Evolutionary conservation across 2,329 filamentous ascomycete genomes (phyloP), one percentile per base, ranked within the genome.

Genomic region (Aspergillus eucalypticola): DNA sequence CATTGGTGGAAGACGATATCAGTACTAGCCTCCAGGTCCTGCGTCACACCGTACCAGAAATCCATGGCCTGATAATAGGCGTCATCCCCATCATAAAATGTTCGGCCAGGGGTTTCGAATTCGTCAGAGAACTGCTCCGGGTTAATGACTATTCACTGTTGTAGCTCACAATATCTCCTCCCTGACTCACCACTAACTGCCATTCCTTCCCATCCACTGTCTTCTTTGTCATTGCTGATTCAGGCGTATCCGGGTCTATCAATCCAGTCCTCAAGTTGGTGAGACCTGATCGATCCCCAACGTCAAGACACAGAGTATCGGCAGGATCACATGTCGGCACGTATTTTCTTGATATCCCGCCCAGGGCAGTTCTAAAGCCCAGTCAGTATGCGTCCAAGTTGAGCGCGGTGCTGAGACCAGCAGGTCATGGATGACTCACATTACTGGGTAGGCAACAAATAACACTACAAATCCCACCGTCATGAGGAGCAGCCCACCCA

Each of bases 31-130:
- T 89, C 86, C 59, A 90, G 75, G 80, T 90, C 88, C 73, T 84
- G 79, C 1, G 88, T 90, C 57, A 88, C 88, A 69, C 88, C 88
- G 69, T 90, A 90, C 88, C 88, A 90, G 50, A 90, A 78, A 71
- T 90, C 87, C 38, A 89, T 82, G 23, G 82, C 88, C 70, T 88
- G 83, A 68, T 87, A 90, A 69, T 82, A 91, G 0, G 88, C 83
- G 70, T 91, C 88, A 67, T 91, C 88, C 5, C 84, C 86, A 42
- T 87, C 83, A 70, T 90, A 91, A 68, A 91, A 91, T 3, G 87
- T 88, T 52, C 88, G 82, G 17, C 87, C 88, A 52, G 84, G 81
- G 2, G 75, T 82, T 64, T 89, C 89, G 74, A 91, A 91, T 69
- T 91, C 88, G 69, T 91, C 88, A 3, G 88, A 90, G 69, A 89